Conservation (phyloP, 2,329 filamentous ascomycete genomes). For the Diplodia seriata region DNA sequence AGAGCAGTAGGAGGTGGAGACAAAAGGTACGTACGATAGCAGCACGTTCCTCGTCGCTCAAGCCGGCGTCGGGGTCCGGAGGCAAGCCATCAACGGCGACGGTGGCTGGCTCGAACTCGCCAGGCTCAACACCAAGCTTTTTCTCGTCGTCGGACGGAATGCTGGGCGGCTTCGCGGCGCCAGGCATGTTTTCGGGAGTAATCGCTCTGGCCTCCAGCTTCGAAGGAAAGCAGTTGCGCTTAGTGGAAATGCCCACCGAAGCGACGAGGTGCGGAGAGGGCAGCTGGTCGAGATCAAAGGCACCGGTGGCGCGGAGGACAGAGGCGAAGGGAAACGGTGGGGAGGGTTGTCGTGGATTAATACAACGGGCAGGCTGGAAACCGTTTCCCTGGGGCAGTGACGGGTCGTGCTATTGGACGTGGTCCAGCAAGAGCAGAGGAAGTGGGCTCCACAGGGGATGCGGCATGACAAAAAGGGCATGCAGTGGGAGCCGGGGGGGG, state of each 20-base stretch:
- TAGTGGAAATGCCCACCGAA: background rate
- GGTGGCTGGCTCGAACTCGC: conserved; percentile 28
- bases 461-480: background rate
- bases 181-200: background rate
- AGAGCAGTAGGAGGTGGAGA: too few species aligned
- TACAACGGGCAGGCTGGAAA: conserved; percentile 5
- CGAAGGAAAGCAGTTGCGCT: background rate
- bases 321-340: background rate
- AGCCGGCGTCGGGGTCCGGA: conserved; percentile 68
- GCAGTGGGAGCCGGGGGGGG: background rate
- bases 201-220: background rate
- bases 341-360: background rate
- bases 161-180: conserved; percentile 8
- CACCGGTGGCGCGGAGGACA: background rate
- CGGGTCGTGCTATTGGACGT: background rate
- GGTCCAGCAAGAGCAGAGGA: background rate
- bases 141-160: conserved; percentile 35
- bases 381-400: conserved; percentile 1
- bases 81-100: conserved; percentile 32
- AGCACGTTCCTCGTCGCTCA: conserved; percentile 68
- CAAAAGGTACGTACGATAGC: conserved; percentile 59
- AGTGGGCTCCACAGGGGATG: background rate
- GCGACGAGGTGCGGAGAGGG: background rate
- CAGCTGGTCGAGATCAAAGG: background rate
- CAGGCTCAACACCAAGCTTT: conserved; percentile 33